Base-by-base conservation (phyloP, 2,329 filamentous ascomycete species). In the Rosellinia necatrix region DNA sequence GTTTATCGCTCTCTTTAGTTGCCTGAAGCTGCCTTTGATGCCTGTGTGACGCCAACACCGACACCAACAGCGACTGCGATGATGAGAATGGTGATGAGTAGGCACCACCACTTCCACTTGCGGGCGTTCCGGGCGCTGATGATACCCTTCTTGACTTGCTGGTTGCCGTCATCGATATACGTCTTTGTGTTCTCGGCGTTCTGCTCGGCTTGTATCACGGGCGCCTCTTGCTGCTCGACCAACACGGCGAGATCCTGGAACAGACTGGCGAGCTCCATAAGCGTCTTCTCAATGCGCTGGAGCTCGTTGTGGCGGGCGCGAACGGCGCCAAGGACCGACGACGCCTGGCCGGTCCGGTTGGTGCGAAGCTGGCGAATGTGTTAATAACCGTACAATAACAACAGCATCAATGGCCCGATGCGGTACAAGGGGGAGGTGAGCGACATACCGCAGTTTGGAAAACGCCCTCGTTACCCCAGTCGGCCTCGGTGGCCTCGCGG, bases 241-340 rank as follows among this genome's bases (percentile, higher is more conserved):
- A 89, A 78, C 65, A 89, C 84, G 56, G 89, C 88, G 59, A 94
- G 84, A 67, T 92, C 86, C 63, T 86, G 78, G 77, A 91, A 92
- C 65, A 93, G 81, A 43, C 81, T 71, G 22, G 84, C 81, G 37
- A 93, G 81, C 71, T 93, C 88, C 30, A 78, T 76, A 62, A 93
- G 81, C 5, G 88, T 91, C 70, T 83, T 80, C 74, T 93, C 89
- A 65, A 94, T 93, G 72, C 84, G 85, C 75, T 90, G 84, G 61
- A 93, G 86, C 75, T 93, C 90, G 70, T 89, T 90, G 78, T 93
- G 90, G 53, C 90, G 89, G 32, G 89, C 89, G 63, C 89, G 88
- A 34, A 93, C 90, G 61, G 88, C 88, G 62, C 89, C 89, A 46
- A 93, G 84, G 6, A 91, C 85, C 13, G 86, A 86, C 47, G 81